Percentiles rank a stretch among this genome's conserved stretches.
Evolutionary conservation across 2,329 filamentous ascomycete genomes (phyloP).

Genomic region (Colletotrichum cereale): DNA sequence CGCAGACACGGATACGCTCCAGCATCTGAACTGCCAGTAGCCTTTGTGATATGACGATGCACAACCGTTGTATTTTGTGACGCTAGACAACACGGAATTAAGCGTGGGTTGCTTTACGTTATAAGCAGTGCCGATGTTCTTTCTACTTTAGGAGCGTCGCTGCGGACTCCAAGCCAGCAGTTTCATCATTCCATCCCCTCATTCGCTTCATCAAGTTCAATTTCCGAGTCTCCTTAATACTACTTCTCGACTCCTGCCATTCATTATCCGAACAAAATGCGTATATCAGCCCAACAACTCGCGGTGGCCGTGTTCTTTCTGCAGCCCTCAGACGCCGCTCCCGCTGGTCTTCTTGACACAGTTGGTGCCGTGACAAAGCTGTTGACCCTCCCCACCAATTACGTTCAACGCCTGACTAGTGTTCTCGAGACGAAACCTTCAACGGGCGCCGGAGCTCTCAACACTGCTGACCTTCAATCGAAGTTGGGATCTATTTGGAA

Average conservation of each 20-base stretch:
- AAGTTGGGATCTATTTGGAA: slow-evolving; percentile 33
- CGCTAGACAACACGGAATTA: not conserved
- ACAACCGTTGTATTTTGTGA: not conserved
- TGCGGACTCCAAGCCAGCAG: not conserved
- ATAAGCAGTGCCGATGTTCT: slow-evolving; percentile 14
- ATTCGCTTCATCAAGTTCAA: not conserved
- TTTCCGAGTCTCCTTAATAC: not conserved
- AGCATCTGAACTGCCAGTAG: not conserved
- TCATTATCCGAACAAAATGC: not conserved
- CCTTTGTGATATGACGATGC: not conserved
- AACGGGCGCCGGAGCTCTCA: not conserved
- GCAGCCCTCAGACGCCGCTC: slow-evolving; percentile 13
- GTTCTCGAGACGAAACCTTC: slow-evolving; percentile 9
- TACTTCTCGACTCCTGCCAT: not conserved
- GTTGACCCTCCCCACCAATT: slow-evolving; percentile 24
- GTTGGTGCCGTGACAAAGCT: slow-evolving; percentile 9
- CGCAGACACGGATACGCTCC: not conserved
- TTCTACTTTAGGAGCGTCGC: not conserved
- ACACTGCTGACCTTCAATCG: slow-evolving; percentile 18
- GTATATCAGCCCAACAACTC: not conserved
- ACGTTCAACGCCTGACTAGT: slow-evolving; percentile 5
- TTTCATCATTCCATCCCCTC: not conserved
- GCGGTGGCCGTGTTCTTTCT: not conserved
- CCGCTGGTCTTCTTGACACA: slow-evolving; percentile 25
- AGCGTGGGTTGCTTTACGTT: not conserved